Evolutionary conservation across 306 rosid species (phyloP).

Genomic region (Begonia fuchsioides): DNA sequence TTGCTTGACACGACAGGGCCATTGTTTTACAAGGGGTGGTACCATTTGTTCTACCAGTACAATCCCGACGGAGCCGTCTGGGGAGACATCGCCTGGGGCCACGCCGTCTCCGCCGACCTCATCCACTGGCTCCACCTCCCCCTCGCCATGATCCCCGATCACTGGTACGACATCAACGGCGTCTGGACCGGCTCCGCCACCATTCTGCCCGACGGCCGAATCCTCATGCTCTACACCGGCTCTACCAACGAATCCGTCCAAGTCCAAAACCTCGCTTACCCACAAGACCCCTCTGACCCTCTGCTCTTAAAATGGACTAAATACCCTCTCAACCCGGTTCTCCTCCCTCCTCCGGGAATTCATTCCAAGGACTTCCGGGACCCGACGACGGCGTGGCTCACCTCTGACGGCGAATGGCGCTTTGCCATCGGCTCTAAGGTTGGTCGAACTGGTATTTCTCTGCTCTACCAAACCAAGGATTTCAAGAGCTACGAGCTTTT

Average conservation of each 20-base stretch:
- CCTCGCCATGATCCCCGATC: conserved; percentile 53
- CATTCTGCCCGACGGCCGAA: conserved; percentile 35
- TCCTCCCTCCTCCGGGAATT: conserved; percentile 54
- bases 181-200: conserved; percentile 94
- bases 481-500: conserved; percentile 38
- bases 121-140: conserved; percentile 91
- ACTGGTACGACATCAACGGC: conserved; percentile 70
- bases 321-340: conserved; percentile 54
- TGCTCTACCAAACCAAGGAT: conserved; percentile 55
- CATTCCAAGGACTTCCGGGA: conserved; percentile 57
- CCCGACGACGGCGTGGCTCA: conserved; percentile 83
- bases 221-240: conserved; percentile 80
- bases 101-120: conserved; percentile 68
- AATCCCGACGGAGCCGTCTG: conserved; percentile 73
- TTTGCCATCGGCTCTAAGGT: conserved; percentile 53
- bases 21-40: conserved; percentile 74
- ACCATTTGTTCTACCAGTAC: conserved; percentile 86
- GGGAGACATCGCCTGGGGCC: conserved; percentile 91
- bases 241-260: conserved; percentile 59
- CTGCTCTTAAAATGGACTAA: conserved; percentile 61
- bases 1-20: conserved; percentile 63
- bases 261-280: conserved; percentile 72
- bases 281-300: conserved; percentile 55
- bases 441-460: conserved; percentile 50
- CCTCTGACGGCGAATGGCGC: conserved; percentile 70